Percentiles rank a stretch among this genome's conserved stretches.
These are phyloP conservation scores for Pachysandra terminalis DNA, from an alignment of 164 flowering plant genomes.

Conservation along the genomic window DNA sequence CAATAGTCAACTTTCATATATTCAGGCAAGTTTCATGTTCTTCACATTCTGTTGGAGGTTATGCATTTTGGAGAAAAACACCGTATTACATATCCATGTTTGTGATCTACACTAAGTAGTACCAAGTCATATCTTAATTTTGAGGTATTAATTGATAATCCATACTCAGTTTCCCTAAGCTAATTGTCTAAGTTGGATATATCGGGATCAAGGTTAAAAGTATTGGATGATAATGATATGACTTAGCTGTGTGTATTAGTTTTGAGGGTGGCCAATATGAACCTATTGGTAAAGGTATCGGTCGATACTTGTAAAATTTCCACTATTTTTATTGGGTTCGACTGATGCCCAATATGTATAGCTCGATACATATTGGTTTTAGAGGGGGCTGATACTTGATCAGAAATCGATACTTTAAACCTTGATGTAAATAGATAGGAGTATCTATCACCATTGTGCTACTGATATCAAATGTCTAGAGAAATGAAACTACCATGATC, in stretches of 20 bases:
- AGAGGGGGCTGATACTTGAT: too few species aligned
- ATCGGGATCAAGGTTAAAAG: too few species aligned
- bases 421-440: background rate
- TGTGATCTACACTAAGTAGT: background rate
- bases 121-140: background rate
- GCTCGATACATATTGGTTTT: too few species aligned
- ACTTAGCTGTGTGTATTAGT: too few species aligned
- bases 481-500: background rate
- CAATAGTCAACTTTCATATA: too few species aligned
- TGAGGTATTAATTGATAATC: background rate
- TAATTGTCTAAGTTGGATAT: background rate
- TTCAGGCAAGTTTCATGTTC: background rate
- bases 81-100: background rate
- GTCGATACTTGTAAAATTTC: too few species aligned
- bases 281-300: too few species aligned
- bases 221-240: too few species aligned
- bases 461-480: background rate
- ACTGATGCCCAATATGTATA: too few species aligned
- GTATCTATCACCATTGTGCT: background rate
- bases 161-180: background rate
- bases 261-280: too few species aligned
- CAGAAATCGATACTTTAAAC: too few species aligned
- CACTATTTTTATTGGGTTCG: too few species aligned
- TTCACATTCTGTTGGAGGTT: background rate
- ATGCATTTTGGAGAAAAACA: background rate